These are phyloP conservation scores for Nothomitra cinnamomea DNA, from an alignment of 2,329 filamentous ascomycete species.

Conservation along the genomic window DNA sequence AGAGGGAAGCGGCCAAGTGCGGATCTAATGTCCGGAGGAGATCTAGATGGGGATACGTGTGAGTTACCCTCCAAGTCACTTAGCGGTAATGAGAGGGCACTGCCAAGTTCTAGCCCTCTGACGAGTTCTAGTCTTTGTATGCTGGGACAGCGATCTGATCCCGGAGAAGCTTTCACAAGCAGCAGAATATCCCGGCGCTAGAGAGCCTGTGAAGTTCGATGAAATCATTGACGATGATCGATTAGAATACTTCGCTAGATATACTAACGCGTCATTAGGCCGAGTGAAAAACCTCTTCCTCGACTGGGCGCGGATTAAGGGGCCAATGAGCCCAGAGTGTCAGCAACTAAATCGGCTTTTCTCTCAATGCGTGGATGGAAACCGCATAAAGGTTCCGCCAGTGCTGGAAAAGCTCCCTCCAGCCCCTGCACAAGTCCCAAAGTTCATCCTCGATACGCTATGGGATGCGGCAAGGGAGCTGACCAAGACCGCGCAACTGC, in stretches of 20 bases:
- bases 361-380: constrained; percentile 26
- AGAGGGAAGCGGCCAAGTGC: constrained; percentile 22
- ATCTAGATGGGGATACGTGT: constrained; percentile 27
- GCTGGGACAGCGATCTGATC: constrained; percentile 25
- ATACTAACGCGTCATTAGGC: constrained; percentile 23
- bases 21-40: constrained; percentile 27
- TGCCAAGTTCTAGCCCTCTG: background rate
- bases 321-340: constrained; percentile 23
- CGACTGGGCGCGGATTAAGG: constrained; percentile 23
- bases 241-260: constrained; percentile 24
- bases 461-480: constrained; percentile 16
- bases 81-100: background rate
- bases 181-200: constrained; percentile 24
- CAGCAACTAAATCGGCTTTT: constrained; percentile 26
- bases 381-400: constrained; percentile 21
- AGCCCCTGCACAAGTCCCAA: constrained; percentile 9
- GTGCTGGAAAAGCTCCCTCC: constrained; percentile 18
- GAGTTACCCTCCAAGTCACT: constrained; percentile 8
- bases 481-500: constrained; percentile 7
- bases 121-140: constrained; percentile 25
- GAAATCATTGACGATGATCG: constrained; percentile 23
- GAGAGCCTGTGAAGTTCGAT: constrained; percentile 21
- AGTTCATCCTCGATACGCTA: constrained; percentile 24
- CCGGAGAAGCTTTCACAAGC: constrained; percentile 21
- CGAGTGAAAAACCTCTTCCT: constrained; percentile 26